Base-by-base conservation (phyloP, 768 basidiomycete genomes). In the Holtermanniella nyarrowii region DNA sequence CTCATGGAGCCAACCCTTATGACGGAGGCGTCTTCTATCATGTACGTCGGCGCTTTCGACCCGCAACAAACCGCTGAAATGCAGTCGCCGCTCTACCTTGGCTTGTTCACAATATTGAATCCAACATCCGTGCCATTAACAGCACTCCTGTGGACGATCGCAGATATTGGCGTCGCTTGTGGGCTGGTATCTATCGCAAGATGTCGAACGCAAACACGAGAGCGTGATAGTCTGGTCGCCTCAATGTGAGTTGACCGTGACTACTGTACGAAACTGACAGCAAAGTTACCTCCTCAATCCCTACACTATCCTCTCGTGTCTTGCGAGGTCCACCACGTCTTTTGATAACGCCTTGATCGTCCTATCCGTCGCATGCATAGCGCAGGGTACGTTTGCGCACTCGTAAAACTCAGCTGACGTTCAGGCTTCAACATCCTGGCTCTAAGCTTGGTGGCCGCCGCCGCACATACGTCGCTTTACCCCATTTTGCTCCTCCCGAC, bases 241-340 rank as follows among this genome's bases (percentile, higher is more conserved):
- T 76, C 80, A 5, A 70, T 79, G 87, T 89, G 62, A 57, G 84
- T 76, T n/a, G 42, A 12, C 48, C 23, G 24, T 43, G 16, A 16
- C 10, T 37, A 7, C 31, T 37, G 31, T 37, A 7, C 31, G 16
- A 37, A 37, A 52, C 46, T 66, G 41, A 60, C 31, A 21, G 22
- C 52, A 2, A 60, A 95, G 89, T 43, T 91, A 84, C 71, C 79
- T 95, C 18, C 70, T 93, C 46, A 95, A 97, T 60, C 95, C 95
- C 2, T 95, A 95, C 68, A 72, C 86, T 5, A 69, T 93, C 51
- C 75, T 89, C 1, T 81, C 90, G 0, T 82, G 81, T 25, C 74
- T 93, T 5, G 85, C 88, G 0, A 74, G 82, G 11, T 91, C 91
- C 0, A 87, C 87, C 0, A 84, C 88, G 0, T 78, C 81, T 1